These are phyloP conservation scores for Candida taoyuanica DNA, from an alignment of 805 yeast species.

Conservation along the genomic window DNA sequence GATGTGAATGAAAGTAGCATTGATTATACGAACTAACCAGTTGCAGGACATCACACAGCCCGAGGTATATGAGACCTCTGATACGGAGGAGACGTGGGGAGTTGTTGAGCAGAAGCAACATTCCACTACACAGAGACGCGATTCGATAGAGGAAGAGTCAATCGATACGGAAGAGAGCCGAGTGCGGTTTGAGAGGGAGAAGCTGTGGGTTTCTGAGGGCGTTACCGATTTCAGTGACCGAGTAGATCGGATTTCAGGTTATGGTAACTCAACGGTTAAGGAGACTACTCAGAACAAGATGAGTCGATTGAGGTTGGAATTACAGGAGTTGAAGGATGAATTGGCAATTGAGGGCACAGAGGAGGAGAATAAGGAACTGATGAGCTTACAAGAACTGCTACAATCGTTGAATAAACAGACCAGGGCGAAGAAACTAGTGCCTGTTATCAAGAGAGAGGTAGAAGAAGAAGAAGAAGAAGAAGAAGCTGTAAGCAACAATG, in stretches of 20 bases:
- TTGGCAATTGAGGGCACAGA: constrained; percentile 10
- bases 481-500: neutral
- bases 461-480: neutral
- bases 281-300: constrained; percentile 38
- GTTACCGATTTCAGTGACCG: constrained; percentile 27
- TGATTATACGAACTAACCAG: neutral
- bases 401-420: constrained; percentile 16
- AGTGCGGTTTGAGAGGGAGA: constrained; percentile 26
- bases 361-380: constrained; percentile 17
- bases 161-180: constrained; percentile 21
- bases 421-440: constrained; percentile 10
- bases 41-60: constrained; percentile 25
- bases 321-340: constrained; percentile 32
- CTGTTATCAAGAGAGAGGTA: no score
- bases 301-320: constrained; percentile 35
- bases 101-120: neutral
- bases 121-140: constrained; percentile 13
- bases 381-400: constrained; percentile 20
- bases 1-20: neutral
- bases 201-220: constrained; percentile 20
- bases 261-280: constrained; percentile 27
- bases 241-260: constrained; percentile 33
- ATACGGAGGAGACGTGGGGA: constrained; percentile 31
- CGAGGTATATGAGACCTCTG: constrained; percentile 41
- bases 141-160: constrained; percentile 21